Conservation (phyloP, 352 stramenopile genomes). For the Phytophthora citricola region DNA sequence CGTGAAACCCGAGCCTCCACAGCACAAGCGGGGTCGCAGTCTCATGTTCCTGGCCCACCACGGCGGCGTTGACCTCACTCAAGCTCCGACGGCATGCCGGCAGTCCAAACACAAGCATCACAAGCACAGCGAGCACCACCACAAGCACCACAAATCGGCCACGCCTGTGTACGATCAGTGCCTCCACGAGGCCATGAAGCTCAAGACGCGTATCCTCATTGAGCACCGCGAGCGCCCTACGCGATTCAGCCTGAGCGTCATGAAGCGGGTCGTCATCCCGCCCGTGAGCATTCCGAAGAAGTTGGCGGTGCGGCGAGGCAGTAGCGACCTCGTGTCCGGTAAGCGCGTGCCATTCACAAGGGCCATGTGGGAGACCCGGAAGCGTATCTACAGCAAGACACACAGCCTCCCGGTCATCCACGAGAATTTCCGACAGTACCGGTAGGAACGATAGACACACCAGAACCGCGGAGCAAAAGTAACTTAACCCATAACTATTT, state of each 20-base stretch:
- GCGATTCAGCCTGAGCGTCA: slow-evolving; percentile 67
- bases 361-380: slow-evolving; percentile 67
- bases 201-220: slow-evolving; percentile 67
- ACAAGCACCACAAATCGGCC: slow-evolving; percentile 29
- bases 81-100: slow-evolving; percentile 8
- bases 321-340: slow-evolving; percentile 50
- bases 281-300: slow-evolving; percentile 56
- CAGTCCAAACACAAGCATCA: slow-evolving; percentile 23
- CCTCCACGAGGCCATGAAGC: slow-evolving; percentile 52
- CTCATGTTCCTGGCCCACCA: slow-evolving; percentile 46
- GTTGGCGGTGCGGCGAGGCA: slow-evolving; percentile 38
- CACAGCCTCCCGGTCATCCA: slow-evolving; percentile 32
- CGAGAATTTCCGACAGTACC: slow-evolving; percentile 1
- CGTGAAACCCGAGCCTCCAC: slow-evolving; percentile 7
- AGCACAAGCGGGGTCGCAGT: slow-evolving; percentile 31
- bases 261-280: slow-evolving; percentile 63
- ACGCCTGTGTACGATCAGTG: slow-evolving; percentile 41
- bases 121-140: slow-evolving; percentile 6
- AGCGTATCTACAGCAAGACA: slow-evolving; percentile 30
- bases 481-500: slow-evolving; percentile 24
- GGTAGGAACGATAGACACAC: slow-evolving; percentile 6
- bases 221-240: slow-evolving; percentile 51
- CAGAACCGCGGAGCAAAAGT: background rate
- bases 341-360: slow-evolving; percentile 70
- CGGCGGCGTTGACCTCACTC: slow-evolving; percentile 31